A percentile compares a stretch with the other conserved stretches of the same genome.
phyloP scores from a whole-genome alignment of 2,329 filamentous ascomycete genomes.

The Botrytis porri region DNA sequence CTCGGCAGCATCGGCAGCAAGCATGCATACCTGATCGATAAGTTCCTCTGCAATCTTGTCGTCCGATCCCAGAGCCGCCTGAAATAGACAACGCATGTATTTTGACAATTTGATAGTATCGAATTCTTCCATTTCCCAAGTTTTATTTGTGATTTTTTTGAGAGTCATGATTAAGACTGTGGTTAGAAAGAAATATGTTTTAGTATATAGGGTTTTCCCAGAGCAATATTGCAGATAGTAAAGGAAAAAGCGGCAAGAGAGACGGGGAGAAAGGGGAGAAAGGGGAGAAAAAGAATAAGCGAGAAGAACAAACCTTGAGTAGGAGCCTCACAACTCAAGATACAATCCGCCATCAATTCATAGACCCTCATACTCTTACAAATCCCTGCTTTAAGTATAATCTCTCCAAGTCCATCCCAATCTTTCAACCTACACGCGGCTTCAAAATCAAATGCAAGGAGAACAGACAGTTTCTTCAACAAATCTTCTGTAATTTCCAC shows the following conservation, averaged over 20 bases:
- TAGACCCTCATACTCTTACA: slow-evolving; percentile 49
- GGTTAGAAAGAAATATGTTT: neutral
- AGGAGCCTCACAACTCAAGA: slow-evolving; percentile 54
- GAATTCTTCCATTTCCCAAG: slow-evolving; percentile 56
- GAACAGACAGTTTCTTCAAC: slow-evolving; percentile 57
- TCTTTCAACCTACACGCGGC: slow-evolving; percentile 62
- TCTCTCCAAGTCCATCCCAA: slow-evolving; percentile 62
- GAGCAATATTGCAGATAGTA: neutral
- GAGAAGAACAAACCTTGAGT: slow-evolving; percentile 44
- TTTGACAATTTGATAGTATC: slow-evolving; percentile 62
- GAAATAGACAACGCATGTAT: slow-evolving; percentile 77
- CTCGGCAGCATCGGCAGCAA: slow-evolving; percentile 50
- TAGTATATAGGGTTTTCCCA: neutral
- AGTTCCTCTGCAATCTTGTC: slow-evolving; percentile 53
- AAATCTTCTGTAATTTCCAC: slow-evolving; percentile 52
- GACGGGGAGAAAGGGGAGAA: neutral
- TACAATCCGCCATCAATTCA: slow-evolving; percentile 64
- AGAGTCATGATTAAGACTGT: slow-evolving; percentile 45
- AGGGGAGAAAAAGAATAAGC: neutral
- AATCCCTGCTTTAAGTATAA: slow-evolving; percentile 52
- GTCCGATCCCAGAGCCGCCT: slow-evolving; percentile 58
- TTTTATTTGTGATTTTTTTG: slow-evolving; percentile 67
- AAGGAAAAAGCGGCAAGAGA: slow-evolving; percentile 10
- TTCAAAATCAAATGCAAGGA: slow-evolving; percentile 79
- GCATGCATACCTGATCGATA: slow-evolving; percentile 58